These are phyloP conservation scores for Hypoxylon lienhwacheense DNA, from an alignment of 495 filamentous ascomycete genomes.

Conservation along the genomic window DNA sequence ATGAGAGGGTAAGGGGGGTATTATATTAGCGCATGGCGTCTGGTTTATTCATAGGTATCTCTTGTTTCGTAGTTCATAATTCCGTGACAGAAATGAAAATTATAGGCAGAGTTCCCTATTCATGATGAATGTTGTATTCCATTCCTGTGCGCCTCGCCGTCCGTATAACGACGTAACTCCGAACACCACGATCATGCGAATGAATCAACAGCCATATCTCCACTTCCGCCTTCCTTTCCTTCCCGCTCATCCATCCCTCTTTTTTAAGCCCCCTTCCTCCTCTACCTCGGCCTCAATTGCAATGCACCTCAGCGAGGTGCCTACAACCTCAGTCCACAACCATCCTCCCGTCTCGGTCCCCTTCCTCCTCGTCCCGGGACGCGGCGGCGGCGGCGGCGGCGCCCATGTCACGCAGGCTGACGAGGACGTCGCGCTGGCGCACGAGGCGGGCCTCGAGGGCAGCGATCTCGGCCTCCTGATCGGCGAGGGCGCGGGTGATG, in stretches of 20 bases:
- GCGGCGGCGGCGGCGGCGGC: slow-evolving; percentile 35
- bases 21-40: slow-evolving; percentile 17
- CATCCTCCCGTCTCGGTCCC: slow-evolving; percentile 24
- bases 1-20: background rate
- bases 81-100: background rate
- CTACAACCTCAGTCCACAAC: slow-evolving; percentile 11
- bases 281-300: background rate
- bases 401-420: slow-evolving; percentile 48
- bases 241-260: background rate
- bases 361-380: slow-evolving; percentile 37
- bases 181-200: slow-evolving; percentile 19
- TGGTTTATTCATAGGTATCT: background rate
- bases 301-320: too few relatives aligned
- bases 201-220: background rate
- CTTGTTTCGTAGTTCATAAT: background rate
- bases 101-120: background rate
- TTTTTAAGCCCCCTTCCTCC: too few relatives aligned
- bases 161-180: slow-evolving; percentile 22
- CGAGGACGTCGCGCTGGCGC: slow-evolving; percentile 59
- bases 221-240: too few relatives aligned
- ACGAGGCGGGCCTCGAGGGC: slow-evolving; percentile 69
- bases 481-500: slow-evolving; percentile 66
- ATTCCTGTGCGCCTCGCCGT: background rate
- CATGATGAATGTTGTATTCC: background rate
- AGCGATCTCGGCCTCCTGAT: slow-evolving; percentile 79